Evolutionary conservation across 1,284 basidiomycete species (phyloP).

Genomic region (Heliocybe sulcata): DNA sequence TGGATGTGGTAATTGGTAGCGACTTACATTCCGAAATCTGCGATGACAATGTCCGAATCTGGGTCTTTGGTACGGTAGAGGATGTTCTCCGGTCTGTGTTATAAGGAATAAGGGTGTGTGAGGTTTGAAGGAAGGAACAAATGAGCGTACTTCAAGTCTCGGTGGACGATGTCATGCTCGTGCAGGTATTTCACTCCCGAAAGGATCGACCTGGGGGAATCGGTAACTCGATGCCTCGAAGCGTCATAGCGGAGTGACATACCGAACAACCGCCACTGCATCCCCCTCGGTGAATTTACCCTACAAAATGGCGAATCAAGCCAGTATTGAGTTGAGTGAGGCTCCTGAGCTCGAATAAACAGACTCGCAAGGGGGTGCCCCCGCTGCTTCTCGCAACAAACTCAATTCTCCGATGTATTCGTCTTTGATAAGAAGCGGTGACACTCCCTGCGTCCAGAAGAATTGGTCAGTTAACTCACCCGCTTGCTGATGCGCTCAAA

Average conservation of each 20-base stretch:
- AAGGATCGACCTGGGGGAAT: slow-evolving; percentile 54
- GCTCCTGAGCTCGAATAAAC: no score
- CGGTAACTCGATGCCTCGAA: not conserved
- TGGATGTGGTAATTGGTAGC: not conserved
- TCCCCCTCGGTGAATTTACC: slow-evolving; percentile 91
- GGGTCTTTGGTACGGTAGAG: slow-evolving; percentile 74
- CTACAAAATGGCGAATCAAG: not conserved
- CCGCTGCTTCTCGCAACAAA: no score
- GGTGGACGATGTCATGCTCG: slow-evolving; percentile 84
- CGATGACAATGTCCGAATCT: slow-evolving; percentile 82
- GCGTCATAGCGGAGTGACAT: slow-evolving; percentile 15
- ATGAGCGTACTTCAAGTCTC: slow-evolving; percentile 72
- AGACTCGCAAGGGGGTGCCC: no score
- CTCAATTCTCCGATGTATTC: no score
- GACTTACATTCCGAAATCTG: slow-evolving; percentile 91
- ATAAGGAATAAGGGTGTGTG: not conserved
- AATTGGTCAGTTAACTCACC: not conserved
- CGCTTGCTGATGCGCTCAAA: slow-evolving; percentile 78
- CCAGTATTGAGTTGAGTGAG: no score
- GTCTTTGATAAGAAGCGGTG: no score
- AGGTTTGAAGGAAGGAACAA: not conserved
- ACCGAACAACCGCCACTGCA: slow-evolving; percentile 69
- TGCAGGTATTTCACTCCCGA: slow-evolving; percentile 80
- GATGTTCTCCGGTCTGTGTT: slow-evolving; percentile 83
- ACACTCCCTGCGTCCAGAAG: no score